A percentile compares a stretch with the other conserved stretches of the same genome.
Evolutionary conservation across 2,329 filamentous ascomycete genomes (phyloP).

Genomic region (Simplicillium sp.): DNA sequence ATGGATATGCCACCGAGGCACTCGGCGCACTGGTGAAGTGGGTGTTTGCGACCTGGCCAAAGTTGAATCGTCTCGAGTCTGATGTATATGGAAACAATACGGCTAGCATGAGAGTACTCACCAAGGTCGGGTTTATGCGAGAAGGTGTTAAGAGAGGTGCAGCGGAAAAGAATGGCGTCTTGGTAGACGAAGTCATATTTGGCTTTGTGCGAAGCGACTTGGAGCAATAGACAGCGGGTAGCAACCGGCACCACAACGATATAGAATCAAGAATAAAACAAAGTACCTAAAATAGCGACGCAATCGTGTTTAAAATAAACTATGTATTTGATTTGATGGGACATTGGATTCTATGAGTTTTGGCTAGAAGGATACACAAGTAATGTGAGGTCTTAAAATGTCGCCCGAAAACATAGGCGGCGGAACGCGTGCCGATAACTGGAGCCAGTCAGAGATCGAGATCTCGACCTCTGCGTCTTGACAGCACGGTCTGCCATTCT

Average conservation of each 20-base stretch:
- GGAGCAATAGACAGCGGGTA: not conserved
- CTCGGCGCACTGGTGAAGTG: conserved; percentile 27
- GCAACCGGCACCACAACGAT: not conserved
- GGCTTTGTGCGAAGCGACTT: conserved; percentile 28
- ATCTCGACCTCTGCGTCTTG: too few species aligned
- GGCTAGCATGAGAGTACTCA: conserved; percentile 32
- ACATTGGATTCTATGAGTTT: too few species aligned
- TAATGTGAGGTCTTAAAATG: too few species aligned
- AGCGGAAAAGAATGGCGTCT: conserved; percentile 28
- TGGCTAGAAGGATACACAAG: too few species aligned
- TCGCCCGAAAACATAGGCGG: too few species aligned
- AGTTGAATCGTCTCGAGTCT: conserved; percentile 32
- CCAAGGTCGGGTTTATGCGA: conserved; percentile 28
- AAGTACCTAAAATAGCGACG: too few species aligned
- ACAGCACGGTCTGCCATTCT: too few species aligned
- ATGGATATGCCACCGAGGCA: conserved; percentile 33
- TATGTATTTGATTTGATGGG: too few species aligned
- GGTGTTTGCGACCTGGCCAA: conserved; percentile 31
- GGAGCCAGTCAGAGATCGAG: too few species aligned
- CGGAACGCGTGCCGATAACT: too few species aligned
- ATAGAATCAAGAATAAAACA: not conserved
- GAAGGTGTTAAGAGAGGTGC: conserved; percentile 34
- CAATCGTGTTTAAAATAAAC: too few species aligned
- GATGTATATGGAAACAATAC: conserved; percentile 24
- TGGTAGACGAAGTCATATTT: conserved; percentile 26